Evolutionary conservation across 1,284 basidiomycete species (phyloP).

Genomic region (Phylloboletellus chloephorus): DNA sequence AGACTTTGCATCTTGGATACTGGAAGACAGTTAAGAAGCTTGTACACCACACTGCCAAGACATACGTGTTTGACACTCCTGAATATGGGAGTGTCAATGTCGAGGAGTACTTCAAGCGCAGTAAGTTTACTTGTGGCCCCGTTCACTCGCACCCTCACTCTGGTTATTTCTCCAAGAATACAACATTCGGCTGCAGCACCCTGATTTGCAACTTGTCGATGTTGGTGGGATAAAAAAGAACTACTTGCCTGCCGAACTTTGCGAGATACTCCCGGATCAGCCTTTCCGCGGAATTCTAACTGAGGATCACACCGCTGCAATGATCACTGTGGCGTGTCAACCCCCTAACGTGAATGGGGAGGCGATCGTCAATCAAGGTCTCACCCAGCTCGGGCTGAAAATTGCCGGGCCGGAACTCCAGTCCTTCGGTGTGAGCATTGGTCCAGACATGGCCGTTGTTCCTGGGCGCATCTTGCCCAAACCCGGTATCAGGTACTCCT

Average conservation of each 20-base stretch:
- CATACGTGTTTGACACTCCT: conserved; percentile 53
- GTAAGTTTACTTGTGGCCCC: conserved; percentile 37
- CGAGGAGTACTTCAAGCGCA: conserved; percentile 59
- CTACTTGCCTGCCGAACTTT: conserved; percentile 64
- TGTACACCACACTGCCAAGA: conserved; percentile 42
- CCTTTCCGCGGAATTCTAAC: conserved; percentile 66
- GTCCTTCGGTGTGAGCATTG: conserved; percentile 60
- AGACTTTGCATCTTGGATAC: conserved; percentile 59
- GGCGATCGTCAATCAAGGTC: conserved; percentile 55
- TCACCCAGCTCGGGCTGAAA: conserved; percentile 57
- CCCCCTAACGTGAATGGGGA: conserved; percentile 66
- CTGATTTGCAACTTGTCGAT: conserved; percentile 61
- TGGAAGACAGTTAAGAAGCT: conserved; percentile 62
- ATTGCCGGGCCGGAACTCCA: conserved; percentile 40
- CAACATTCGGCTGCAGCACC: conserved; percentile 44
- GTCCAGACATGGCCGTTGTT: conserved; percentile 66
- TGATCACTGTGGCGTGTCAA: conserved; percentile 68
- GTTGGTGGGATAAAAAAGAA: conserved; percentile 58
- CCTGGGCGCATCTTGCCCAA: conserved; percentile 64
- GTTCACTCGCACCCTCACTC: neutral
- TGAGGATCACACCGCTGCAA: conserved; percentile 65
- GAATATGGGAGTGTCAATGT: conserved; percentile 55
- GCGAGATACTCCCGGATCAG: conserved; percentile 69
- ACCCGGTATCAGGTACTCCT: conserved; percentile 54
- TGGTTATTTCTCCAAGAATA: conserved; percentile 46